phyloP scores from a whole-genome alignment of 768 basidiomycete species.

The Kwoniella heveanensis region DNA sequence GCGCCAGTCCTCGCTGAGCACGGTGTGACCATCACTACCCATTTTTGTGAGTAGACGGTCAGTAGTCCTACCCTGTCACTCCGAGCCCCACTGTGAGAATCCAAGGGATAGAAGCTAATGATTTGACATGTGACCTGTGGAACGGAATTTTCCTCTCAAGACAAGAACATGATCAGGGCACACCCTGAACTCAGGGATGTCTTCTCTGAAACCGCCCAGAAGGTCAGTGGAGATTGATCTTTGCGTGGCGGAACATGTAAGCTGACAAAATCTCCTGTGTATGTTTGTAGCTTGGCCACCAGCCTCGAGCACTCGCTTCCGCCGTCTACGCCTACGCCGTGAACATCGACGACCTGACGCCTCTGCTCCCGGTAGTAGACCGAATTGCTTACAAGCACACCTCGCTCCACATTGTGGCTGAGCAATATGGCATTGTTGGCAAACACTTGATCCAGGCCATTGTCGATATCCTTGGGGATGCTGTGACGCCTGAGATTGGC shows the following conservation, averaged over 20 bases:
- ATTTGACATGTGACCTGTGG: background rate
- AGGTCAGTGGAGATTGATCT: background rate
- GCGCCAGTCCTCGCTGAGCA: conserved; percentile 19
- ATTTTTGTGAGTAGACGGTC: conserved; percentile 23
- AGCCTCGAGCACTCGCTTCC: conserved; percentile 34
- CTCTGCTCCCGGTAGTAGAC: conserved; percentile 32
- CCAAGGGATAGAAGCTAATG: background rate
- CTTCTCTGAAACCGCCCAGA: conserved; percentile 18
- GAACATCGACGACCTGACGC: conserved; percentile 37
- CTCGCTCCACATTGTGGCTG: conserved; percentile 30
- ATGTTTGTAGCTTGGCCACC: conserved; percentile 16
- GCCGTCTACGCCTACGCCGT: conserved; percentile 38
- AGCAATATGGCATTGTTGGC: conserved; percentile 39
- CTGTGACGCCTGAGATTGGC: conserved; percentile 29
- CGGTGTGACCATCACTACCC: conserved; percentile 21
- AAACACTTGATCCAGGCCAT: conserved; percentile 36
- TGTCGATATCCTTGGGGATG: conserved; percentile 35
- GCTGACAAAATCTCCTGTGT: background rate
- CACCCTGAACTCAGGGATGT: conserved; percentile 21
- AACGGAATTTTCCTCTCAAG: background rate
- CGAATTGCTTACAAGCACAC: conserved; percentile 39
- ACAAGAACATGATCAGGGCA: conserved; percentile 22
- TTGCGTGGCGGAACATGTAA: background rate
- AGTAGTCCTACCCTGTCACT: too few relatives aligned
- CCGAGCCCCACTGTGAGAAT: too few relatives aligned